Percentiles rank a stretch among this genome's conserved stretches.
These are phyloP conservation scores for Ulota crispa DNA, from an alignment of 225 moss, liverwort and hornwort species.

Conservation along the genomic window DNA sequence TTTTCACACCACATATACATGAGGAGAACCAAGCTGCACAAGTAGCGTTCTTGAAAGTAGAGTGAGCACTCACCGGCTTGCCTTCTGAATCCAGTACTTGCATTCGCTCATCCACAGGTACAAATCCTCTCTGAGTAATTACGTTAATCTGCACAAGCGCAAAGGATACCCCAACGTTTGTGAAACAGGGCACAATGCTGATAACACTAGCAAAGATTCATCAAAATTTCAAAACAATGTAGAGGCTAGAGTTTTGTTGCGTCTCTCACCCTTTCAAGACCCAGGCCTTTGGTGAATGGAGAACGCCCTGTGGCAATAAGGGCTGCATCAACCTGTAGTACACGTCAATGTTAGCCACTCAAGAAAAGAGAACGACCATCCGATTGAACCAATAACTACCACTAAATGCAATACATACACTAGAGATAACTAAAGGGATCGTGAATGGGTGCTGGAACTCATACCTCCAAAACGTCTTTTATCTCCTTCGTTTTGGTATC, in stretches of 20 bases:
- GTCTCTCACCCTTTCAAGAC: constrained; percentile 82
- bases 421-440: not conserved
- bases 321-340: constrained; percentile 89
- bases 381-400: not conserved
- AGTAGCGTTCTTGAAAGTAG: not conserved
- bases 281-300: constrained; percentile 93
- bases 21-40: not conserved
- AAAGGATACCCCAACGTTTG: not conserved
- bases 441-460: not conserved
- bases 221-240: not conserved
- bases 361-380: not conserved
- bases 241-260: not conserved
- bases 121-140: constrained; percentile 85
- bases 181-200: not conserved
- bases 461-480: constrained; percentile 79
- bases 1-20: not conserved
- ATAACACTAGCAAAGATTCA: not conserved
- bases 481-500: constrained; percentile 92
- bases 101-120: constrained; percentile 96
- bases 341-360: not conserved
- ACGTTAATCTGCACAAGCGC: constrained; percentile 67
- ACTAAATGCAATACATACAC: not conserved
- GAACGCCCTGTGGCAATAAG: constrained; percentile 96
- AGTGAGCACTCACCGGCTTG: constrained; percentile 54
- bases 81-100: constrained; percentile 74